These are phyloP conservation scores for Spergularia marina DNA, from an alignment of 148 eudicot genomes.

Conservation along the genomic window DNA sequence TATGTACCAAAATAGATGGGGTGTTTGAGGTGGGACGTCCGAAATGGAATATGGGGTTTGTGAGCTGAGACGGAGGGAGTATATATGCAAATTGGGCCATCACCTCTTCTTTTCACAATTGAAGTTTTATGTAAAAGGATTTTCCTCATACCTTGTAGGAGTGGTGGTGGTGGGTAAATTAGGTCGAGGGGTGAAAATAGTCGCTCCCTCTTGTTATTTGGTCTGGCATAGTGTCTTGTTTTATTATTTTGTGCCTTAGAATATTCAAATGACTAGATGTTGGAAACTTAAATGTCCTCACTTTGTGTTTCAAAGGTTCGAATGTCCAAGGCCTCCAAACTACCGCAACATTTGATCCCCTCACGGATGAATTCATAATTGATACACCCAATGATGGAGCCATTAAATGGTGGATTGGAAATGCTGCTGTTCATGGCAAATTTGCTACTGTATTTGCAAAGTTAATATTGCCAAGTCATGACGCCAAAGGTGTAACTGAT, in stretches of 20 bases:
- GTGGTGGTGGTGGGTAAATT: too few species aligned
- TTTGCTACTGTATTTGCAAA: slow-evolving; percentile 93
- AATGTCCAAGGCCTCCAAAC: slow-evolving; percentile 97
- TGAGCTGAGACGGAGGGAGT: too few species aligned
- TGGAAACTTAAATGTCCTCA: background rate
- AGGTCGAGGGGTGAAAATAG: too few species aligned
- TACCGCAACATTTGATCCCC: slow-evolving; percentile 71
- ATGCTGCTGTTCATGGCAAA: slow-evolving; percentile 92
- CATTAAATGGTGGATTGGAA: slow-evolving; percentile 98
- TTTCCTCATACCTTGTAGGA: too few species aligned
- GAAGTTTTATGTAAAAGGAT: too few species aligned
- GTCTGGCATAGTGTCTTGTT: background rate
- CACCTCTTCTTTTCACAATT: too few species aligned
- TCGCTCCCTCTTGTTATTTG: background rate
- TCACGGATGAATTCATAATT: slow-evolving; percentile 72
- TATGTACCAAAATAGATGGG: too few species aligned
- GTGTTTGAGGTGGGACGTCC: too few species aligned
- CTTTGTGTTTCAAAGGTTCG: slow-evolving; percentile 51
- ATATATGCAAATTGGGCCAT: too few species aligned
- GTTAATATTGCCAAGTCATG: slow-evolving; percentile 74
- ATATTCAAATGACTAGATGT: background rate
- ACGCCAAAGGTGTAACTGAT: slow-evolving; percentile 62
- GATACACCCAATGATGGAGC: slow-evolving; percentile 93
- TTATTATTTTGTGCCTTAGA: background rate
- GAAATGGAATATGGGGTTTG: too few species aligned